Percentiles rank a stretch among this genome's conserved stretches.
phyloP scores from a whole-genome alignment of 345 rosid species.

The Pistacia vera region DNA sequence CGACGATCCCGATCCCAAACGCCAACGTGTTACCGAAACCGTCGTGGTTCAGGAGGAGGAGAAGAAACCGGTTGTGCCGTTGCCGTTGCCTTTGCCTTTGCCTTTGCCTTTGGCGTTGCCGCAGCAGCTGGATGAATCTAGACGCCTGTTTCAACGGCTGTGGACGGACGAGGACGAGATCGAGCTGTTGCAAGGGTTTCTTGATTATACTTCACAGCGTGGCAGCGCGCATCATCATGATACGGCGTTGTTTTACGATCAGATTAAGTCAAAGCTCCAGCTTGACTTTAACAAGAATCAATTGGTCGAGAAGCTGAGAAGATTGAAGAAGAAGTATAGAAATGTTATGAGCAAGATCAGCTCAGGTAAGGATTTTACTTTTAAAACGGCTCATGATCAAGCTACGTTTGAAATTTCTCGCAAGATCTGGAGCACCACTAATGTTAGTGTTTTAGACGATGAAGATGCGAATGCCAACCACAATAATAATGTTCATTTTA shows the following conservation, averaged over 20 bases:
- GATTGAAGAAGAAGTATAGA: conserved; percentile 91
- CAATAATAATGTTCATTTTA: conserved; percentile 26
- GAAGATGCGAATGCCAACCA: conserved; percentile 57
- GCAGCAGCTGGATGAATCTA: conserved; percentile 63
- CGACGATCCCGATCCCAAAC: conserved; percentile 43
- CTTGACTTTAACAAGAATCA: conserved; percentile 97
- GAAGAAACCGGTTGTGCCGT: conserved; percentile 4
- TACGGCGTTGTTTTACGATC: conserved; percentile 89
- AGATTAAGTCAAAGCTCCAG: conserved; percentile 92
- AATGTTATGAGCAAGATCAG: conserved; percentile 70
- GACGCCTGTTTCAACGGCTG: conserved; percentile 83
- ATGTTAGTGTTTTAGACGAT: conserved; percentile 66
- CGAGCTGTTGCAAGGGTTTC: conserved; percentile 92
- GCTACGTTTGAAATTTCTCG: conserved; percentile 94
- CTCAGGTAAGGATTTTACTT: conserved; percentile 85
- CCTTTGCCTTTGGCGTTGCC: conserved; percentile 25
- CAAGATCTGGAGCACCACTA: conserved; percentile 78
- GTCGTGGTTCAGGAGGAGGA: conserved; percentile 23
- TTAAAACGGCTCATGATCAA: conserved; percentile 91
- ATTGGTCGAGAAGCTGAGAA: conserved; percentile 90
- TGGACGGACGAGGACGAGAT: conserved; percentile 99
- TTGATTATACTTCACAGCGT: conserved; percentile 66
- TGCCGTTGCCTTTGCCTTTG: too few relatives aligned
- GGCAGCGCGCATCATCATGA: conserved; percentile 72
- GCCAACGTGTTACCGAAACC: conserved; percentile 41